These are phyloP conservation scores for Cryptosporidium sp. DNA, from an alignment of 169 alveolate genomes.

Conservation along the genomic window DNA sequence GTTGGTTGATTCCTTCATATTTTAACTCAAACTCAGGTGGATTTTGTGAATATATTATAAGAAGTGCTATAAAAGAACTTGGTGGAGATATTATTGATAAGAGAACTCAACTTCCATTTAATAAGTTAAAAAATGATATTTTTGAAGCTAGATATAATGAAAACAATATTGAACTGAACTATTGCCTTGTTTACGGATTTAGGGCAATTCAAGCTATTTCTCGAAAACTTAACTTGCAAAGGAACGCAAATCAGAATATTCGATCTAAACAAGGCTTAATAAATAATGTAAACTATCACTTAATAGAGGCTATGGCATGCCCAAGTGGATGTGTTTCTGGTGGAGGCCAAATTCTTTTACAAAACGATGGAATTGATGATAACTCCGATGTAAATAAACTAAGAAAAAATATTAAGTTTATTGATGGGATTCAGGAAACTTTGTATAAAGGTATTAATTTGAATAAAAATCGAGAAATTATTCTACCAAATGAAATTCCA, in stretches of 20 bases:
- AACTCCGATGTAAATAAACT: slow-evolving; percentile 65
- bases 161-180: slow-evolving; percentile 2
- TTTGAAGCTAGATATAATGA: slow-evolving; percentile 18
- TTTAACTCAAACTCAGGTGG: slow-evolving; percentile 82
- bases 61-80: slow-evolving; percentile 75
- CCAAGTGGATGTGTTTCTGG: slow-evolving; percentile 95
- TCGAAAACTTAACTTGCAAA: slow-evolving; percentile 80
- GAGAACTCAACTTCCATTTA: slow-evolving; percentile 2
- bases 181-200: slow-evolving; percentile 55
- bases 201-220: slow-evolving; percentile 77
- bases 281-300: slow-evolving; percentile 80
- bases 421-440: slow-evolving; percentile 43
- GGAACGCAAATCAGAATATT: slow-evolving; percentile 78
- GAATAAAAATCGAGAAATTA: not conserved
- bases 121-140: not conserved
- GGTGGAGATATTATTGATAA: not conserved
- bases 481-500: slow-evolving; percentile 34
- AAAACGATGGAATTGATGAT: slow-evolving; percentile 5
- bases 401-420: slow-evolving; percentile 73
- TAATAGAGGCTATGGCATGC: slow-evolving; percentile 94
- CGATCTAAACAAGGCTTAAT: not conserved
- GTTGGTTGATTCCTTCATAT: slow-evolving; percentile 68
- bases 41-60: slow-evolving; percentile 83
- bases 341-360: slow-evolving; percentile 87
- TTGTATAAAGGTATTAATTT: slow-evolving; percentile 14